Conservation (phyloP, 192 early-diverging fungal genomes). For the Martensiomyces pterosporus region DNA sequence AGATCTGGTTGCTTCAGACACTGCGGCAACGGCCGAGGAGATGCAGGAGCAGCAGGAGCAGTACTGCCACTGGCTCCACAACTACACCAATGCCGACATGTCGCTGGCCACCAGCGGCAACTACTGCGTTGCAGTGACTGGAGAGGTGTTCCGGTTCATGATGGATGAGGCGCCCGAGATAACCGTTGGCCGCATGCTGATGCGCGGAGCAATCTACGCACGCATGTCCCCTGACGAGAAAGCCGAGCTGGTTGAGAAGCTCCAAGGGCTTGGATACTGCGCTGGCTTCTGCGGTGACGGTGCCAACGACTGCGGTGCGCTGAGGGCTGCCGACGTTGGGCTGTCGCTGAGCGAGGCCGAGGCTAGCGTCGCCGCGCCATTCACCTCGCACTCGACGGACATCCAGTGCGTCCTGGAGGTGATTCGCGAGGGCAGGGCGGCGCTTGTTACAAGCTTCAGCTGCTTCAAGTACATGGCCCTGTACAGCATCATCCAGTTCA, state of each 20-base stretch:
- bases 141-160: constrained; percentile 95
- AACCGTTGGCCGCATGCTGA: constrained; percentile 71
- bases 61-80: constrained; percentile 40
- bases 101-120: constrained; percentile 44
- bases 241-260: constrained; percentile 82
- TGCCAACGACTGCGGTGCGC: constrained; percentile 96
- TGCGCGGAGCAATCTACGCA: constrained; percentile 89
- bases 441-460: constrained; percentile 94
- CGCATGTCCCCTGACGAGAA: constrained; percentile 99
- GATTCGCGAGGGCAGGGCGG: constrained; percentile 90
- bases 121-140: constrained; percentile 88
- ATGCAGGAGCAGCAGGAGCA: constrained; percentile 47
- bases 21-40: constrained; percentile 30
- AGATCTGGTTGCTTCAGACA: constrained; percentile 31
- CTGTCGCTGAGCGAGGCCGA: constrained; percentile 96
- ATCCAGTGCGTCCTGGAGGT: constrained; percentile 91
- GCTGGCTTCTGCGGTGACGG: constrained; percentile 99
- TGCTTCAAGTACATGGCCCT: constrained; percentile 99
- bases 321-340: constrained; percentile 94
- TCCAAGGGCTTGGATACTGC: constrained; percentile 88
- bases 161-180: constrained; percentile 66
- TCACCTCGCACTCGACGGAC: constrained; percentile 86
- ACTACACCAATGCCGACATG: constrained; percentile 29
- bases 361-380: constrained; percentile 96
- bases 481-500: constrained; percentile 96